phyloP scores from a whole-genome alignment of 176 grass and related monocot genomes.

The Dendrocalamus sinicus region DNA sequence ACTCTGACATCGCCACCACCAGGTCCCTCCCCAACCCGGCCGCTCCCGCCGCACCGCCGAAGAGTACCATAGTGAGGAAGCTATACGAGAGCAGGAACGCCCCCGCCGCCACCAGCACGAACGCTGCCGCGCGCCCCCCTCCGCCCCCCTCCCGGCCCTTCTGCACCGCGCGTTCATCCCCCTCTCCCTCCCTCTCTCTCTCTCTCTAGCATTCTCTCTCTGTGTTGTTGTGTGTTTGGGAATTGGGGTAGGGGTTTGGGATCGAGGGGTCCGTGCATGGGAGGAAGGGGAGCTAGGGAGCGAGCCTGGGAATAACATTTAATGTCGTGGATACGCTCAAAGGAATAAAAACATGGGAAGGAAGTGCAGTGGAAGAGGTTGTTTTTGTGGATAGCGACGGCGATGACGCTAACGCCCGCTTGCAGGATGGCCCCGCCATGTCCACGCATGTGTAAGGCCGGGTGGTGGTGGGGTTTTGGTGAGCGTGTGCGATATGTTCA shows the following conservation, averaged over 20 bases:
- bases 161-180: slow-evolving; percentile 49
- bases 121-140: neutral
- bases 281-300: slow-evolving; percentile 29
- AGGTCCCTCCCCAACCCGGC: slow-evolving; percentile 37
- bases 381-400: neutral
- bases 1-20: slow-evolving; percentile 54
- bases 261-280: slow-evolving; percentile 19
- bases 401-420: neutral
- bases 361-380: no score
- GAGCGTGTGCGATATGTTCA: neutral
- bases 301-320: slow-evolving; percentile 1
- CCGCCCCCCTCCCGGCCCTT: neutral
- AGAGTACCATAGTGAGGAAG: slow-evolving; percentile 51
- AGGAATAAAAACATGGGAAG: neutral
- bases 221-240: neutral
- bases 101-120: slow-evolving; percentile 38
- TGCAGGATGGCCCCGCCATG: neutral
- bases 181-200: neutral
- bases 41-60: neutral
- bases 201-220: neutral
- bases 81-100: slow-evolving; percentile 68
- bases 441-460: accelerated
- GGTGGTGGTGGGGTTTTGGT: neutral
- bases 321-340: neutral
- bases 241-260: slow-evolving; percentile 27